Percentiles rank a stretch among this genome's conserved stretches.
phyloP scores from a whole-genome alignment of 495 filamentous ascomycete species.

The Penicillium psychrofluorescens region DNA sequence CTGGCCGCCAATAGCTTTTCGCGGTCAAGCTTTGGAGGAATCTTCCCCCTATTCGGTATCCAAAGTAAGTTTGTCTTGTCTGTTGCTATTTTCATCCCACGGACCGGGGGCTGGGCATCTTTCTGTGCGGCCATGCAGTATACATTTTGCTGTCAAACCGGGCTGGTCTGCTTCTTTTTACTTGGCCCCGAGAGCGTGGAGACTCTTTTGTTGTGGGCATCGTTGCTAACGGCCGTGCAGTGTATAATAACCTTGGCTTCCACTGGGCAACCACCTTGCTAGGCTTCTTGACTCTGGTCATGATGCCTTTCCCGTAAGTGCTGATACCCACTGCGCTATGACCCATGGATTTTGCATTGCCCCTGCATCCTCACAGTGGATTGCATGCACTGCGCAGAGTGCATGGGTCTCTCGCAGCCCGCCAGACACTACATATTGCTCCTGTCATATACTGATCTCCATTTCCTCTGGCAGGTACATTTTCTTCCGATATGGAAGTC shows the following conservation, averaged over 20 bases:
- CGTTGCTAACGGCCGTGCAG: conserved; percentile 29
- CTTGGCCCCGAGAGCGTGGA: background rate
- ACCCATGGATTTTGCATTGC: conserved; percentile 1
- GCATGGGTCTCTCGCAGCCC: conserved; percentile 1
- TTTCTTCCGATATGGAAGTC: conserved; percentile 57
- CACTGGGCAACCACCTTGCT: conserved; percentile 68
- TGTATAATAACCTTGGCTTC: conserved; percentile 61
- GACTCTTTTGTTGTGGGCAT: conserved; percentile 5
- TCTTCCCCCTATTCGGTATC: conserved; percentile 63
- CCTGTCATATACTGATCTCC: background rate
- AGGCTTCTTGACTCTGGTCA: conserved; percentile 59
- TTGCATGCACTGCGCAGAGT: background rate
- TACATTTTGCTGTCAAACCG: background rate
- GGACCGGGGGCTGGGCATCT: background rate
- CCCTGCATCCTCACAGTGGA: conserved; percentile 7
- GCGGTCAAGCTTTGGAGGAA: conserved; percentile 75
- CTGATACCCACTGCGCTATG: conserved; percentile 6
- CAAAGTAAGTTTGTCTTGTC: conserved; percentile 47
- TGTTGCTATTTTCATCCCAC: background rate
- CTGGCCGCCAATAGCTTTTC: conserved; percentile 85
- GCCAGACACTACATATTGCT: background rate
- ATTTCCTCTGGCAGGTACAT: conserved; percentile 36
- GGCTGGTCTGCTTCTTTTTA: background rate
- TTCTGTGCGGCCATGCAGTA: conserved; percentile 9
- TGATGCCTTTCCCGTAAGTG: conserved; percentile 63